Conservation (phyloP, 116 monocot species). For the Iris pallida region DNA sequence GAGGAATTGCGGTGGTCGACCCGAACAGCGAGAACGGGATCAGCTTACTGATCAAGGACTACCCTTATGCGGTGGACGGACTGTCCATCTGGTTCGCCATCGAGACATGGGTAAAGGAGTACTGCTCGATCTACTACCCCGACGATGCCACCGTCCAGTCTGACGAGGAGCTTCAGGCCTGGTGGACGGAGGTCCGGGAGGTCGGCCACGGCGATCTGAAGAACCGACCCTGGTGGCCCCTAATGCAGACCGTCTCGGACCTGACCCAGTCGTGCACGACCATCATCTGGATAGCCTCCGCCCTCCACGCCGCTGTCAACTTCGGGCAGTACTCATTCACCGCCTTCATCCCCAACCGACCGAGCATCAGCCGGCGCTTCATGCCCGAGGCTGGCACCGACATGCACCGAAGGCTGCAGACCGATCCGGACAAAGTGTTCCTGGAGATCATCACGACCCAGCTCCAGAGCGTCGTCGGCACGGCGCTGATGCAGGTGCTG, state of each 20-base stretch:
- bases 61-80: slow-evolving; percentile 47
- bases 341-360: slow-evolving; percentile 63
- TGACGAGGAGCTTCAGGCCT: slow-evolving; percentile 40
- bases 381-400: slow-evolving; percentile 43
- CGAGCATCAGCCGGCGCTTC: slow-evolving; percentile 43
- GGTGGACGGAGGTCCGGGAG: slow-evolving; percentile 51
- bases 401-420: slow-evolving; percentile 35
- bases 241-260: slow-evolving; percentile 23
- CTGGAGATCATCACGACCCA: slow-evolving; percentile 42
- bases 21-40: slow-evolving; percentile 10
- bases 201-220: slow-evolving; percentile 51
- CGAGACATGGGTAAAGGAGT: slow-evolving; percentile 43
- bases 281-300: slow-evolving; percentile 47
- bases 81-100: slow-evolving; percentile 39
- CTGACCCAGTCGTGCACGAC: slow-evolving; percentile 24
- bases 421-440: slow-evolving; percentile 42
- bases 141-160: slow-evolving; percentile 7
- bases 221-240: slow-evolving; percentile 46
- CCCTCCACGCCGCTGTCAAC: slow-evolving; percentile 48
- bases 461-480: slow-evolving; percentile 40
- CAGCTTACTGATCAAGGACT: slow-evolving; percentile 39
- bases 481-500: slow-evolving; percentile 56
- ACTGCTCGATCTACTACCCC: slow-evolving; percentile 41
- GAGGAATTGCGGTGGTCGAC: slow-evolving; percentile 34
- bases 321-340: slow-evolving; percentile 50